phyloP scores from a whole-genome alignment of 1,284 basidiomycete genomes.

The Ustilago nuda region DNA sequence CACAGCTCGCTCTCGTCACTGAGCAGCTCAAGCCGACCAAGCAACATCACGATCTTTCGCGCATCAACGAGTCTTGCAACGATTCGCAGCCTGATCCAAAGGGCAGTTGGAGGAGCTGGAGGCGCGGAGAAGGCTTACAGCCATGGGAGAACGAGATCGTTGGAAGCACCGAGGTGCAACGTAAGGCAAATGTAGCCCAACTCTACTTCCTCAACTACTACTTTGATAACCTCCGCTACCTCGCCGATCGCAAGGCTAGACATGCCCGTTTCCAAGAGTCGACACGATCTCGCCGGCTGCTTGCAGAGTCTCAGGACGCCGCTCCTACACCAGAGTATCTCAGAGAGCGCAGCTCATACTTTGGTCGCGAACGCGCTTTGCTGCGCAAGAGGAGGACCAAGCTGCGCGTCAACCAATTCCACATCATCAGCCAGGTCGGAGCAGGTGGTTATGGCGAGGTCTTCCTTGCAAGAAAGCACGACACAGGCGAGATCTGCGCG shows the following conservation, averaged over 20 bases:
- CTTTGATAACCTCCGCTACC: constrained; percentile 67
- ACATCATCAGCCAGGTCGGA: constrained; percentile 69
- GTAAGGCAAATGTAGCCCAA: constrained; percentile 68
- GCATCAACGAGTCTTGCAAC: constrained; percentile 28
- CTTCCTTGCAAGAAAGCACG: constrained; percentile 67
- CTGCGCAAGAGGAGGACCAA: constrained; percentile 66
- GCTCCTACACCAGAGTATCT: constrained; percentile 77
- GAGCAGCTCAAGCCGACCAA: constrained; percentile 37
- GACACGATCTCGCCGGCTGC: constrained; percentile 47
- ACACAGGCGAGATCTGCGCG: constrained; percentile 68
- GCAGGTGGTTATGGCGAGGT: constrained; percentile 69
- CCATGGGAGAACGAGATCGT: constrained; percentile 65
- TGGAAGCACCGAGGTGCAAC: constrained; percentile 60
- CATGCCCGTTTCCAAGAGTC: constrained; percentile 80
- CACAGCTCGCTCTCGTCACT: constrained; percentile 28
- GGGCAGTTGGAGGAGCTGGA: constrained; percentile 61
- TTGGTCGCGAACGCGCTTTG: constrained; percentile 63
- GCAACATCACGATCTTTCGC: constrained; percentile 26
- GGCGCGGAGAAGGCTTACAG: constrained; percentile 60
- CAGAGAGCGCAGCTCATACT: constrained; percentile 56
- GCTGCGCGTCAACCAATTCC: constrained; percentile 66
- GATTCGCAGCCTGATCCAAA: constrained; percentile 55
- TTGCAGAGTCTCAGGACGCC: constrained; percentile 77
- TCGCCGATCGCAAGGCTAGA: constrained; percentile 62
- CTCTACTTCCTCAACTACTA: constrained; percentile 69